These are phyloP conservation scores for Oehlia diaphana DNA, from an alignment of 192 early-diverging fungal species.

Conservation along the genomic window DNA sequence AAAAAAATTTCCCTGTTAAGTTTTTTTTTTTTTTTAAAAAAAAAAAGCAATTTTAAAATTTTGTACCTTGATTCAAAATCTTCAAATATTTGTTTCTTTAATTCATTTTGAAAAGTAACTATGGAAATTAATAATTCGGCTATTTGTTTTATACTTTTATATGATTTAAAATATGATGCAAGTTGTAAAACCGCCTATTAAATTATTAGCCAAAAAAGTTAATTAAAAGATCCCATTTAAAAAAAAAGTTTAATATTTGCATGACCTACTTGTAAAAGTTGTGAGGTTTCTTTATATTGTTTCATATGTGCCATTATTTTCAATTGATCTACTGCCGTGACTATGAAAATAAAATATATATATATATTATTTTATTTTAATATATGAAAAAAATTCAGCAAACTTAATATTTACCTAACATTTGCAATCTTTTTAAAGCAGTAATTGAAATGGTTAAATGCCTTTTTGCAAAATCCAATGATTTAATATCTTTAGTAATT, in stretches of 20 bases:
- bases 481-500: slow-evolving; percentile 95
- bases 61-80: slow-evolving; percentile 73
- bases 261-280: slow-evolving; percentile 66
- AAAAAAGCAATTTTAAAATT: background rate
- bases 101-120: slow-evolving; percentile 57
- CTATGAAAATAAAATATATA: slow-evolving; percentile 27
- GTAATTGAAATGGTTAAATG: slow-evolving; percentile 83
- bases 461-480: slow-evolving; percentile 91
- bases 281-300: slow-evolving; percentile 78
- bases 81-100: slow-evolving; percentile 62
- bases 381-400: background rate
- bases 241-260: background rate
- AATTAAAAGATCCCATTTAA: background rate
- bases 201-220: background rate
- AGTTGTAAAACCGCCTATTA: slow-evolving; percentile 73
- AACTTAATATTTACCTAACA: slow-evolving; percentile 62
- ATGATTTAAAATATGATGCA: slow-evolving; percentile 71
- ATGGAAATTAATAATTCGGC: slow-evolving; percentile 67
- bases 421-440: slow-evolving; percentile 81
- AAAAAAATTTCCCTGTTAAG: too few species aligned
- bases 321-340: slow-evolving; percentile 74
- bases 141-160: slow-evolving; percentile 75
- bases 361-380: background rate
- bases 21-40: too few species aligned
- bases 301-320: slow-evolving; percentile 61